A percentile compares a stretch with the other conserved stretches of the same genome.
phyloP scores from a whole-genome alignment of 345 rosid genomes.

The thale cress (Arabidopsis thaliana) region TAIR10.1 NC_003071.7:15684501-15685000 shows the following conservation, averaged over 20 bases:
- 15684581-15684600: slow-evolving; percentile 42
- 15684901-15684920: too few species aligned
- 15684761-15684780: not conserved
- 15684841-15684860: too few species aligned
- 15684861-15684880: too few species aligned
- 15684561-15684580: slow-evolving; percentile 34
- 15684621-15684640: slow-evolving; percentile 32
- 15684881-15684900: too few species aligned
- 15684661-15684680: slow-evolving; percentile 36
- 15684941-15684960: too few species aligned
- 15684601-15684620: slow-evolving; percentile 37
- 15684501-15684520: not conserved
- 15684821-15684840: too few species aligned
- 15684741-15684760: not conserved
- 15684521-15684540: slow-evolving; percentile 28
- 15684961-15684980: not conserved
- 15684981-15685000: not conserved
- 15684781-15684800: not conserved
- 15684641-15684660: slow-evolving; percentile 30
- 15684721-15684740: not conserved
- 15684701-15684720: not conserved
- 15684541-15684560: slow-evolving; percentile 46
- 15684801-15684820: too few species aligned
- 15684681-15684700: slow-evolving; percentile 13
- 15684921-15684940: too few species aligned